These are phyloP conservation scores for Jatropha multifida DNA, from an alignment of 441 rosid species.

Conservation along the genomic window DNA sequence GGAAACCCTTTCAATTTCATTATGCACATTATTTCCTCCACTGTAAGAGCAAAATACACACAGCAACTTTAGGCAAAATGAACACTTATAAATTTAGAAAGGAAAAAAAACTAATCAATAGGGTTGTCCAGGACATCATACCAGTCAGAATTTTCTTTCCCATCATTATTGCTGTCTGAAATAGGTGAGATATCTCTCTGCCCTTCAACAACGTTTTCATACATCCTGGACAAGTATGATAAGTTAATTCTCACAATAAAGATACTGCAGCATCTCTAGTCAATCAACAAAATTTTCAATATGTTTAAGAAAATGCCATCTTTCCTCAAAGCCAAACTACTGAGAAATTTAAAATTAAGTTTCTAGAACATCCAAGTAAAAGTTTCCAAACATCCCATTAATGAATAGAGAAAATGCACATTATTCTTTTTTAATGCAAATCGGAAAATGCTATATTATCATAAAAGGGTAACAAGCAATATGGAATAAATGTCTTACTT, in stretches of 20 bases:
- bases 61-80: slow-evolving; percentile 7
- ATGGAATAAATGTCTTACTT: slow-evolving; percentile 12
- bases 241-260: not conserved
- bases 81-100: not conserved
- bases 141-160: slow-evolving; percentile 28
- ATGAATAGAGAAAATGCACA: slow-evolving; percentile 15
- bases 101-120: not conserved
- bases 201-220: slow-evolving; percentile 23
- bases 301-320: not conserved
- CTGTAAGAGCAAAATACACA: slow-evolving; percentile 41
- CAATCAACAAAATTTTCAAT: slow-evolving; percentile 8
- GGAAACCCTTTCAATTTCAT: slow-evolving; percentile 40
- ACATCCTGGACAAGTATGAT: slow-evolving; percentile 29
- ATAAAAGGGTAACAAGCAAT: slow-evolving; percentile 14
- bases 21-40: slow-evolving; percentile 36
- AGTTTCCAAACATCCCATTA: slow-evolving; percentile 6
- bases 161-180: slow-evolving; percentile 25
- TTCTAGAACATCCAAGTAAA: slow-evolving; percentile 8
- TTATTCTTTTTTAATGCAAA: not conserved
- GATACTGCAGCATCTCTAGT: not conserved
- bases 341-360: not conserved
- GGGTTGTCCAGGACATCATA: slow-evolving; percentile 17
- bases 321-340: slow-evolving; percentile 14
- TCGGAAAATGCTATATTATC: too few species aligned
- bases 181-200: slow-evolving; percentile 24